phyloP scores from a whole-genome alignment of 345 rosid species.

The Conringia planisiliqua region DNA sequence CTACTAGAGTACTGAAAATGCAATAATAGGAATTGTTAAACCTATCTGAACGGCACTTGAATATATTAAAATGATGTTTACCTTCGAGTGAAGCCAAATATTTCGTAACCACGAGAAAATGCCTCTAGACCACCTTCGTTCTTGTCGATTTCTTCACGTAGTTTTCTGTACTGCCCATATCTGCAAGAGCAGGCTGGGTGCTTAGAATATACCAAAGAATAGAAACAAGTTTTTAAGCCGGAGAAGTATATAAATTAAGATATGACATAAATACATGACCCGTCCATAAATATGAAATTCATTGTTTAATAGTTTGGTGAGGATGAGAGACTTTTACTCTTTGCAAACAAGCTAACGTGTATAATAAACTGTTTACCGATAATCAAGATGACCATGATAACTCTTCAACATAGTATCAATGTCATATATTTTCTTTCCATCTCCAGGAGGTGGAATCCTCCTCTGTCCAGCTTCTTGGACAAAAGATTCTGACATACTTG shows the following conservation, averaged over 20 bases:
- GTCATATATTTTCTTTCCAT: constrained; percentile 74
- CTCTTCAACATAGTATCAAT: constrained; percentile 69
- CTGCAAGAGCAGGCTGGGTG: constrained; percentile 36
- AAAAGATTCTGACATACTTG: constrained; percentile 31
- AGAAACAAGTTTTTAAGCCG: not conserved
- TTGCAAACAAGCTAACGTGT: not conserved
- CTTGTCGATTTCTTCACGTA: constrained; percentile 68
- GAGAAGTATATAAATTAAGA: not conserved
- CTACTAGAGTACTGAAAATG: not conserved
- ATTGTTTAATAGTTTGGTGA: not conserved
- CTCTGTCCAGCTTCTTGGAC: constrained; percentile 32
- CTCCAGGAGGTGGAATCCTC: constrained; percentile 67
- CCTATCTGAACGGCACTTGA: not conserved
- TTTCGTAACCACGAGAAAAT: constrained; percentile 93
- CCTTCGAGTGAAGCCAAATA: constrained; percentile 85
- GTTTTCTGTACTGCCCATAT: constrained; percentile 59
- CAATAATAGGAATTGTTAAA: not conserved
- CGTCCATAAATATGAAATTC: not conserved
- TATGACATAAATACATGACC: not conserved
- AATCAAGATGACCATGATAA: constrained; percentile 72
- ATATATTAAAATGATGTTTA: constrained; percentile 10
- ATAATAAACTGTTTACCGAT: constrained; percentile 44
- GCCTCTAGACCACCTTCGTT: constrained; percentile 87
- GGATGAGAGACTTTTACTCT: constrained; percentile 1
- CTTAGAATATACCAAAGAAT: constrained; percentile 9